Conservation (phyloP, 805 yeast species). For the Saturnispora halmiae region DNA sequence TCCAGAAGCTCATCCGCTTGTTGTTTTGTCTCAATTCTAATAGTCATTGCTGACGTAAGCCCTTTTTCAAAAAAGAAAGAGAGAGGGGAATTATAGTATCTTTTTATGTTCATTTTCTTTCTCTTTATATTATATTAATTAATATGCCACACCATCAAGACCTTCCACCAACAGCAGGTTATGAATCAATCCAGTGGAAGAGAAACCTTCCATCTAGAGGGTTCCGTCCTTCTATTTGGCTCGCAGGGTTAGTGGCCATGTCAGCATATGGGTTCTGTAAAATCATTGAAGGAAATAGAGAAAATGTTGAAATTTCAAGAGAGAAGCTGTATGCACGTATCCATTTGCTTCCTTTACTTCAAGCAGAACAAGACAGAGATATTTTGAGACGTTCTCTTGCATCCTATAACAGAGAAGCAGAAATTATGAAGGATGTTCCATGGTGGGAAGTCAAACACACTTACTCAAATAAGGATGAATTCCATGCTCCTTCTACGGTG, state of each 20-base stretch:
- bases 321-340: constrained; percentile 75
- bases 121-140: background rate
- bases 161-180: constrained; percentile 80
- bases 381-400: constrained; percentile 60
- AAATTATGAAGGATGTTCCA: constrained; percentile 51
- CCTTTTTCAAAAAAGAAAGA: background rate
- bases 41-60: constrained; percentile 30
- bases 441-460: constrained; percentile 50
- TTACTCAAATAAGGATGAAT: constrained; percentile 27
- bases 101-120: background rate
- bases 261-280: constrained; percentile 67
- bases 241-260: constrained; percentile 53
- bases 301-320: constrained; percentile 63
- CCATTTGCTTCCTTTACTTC: constrained; percentile 58
- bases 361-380: constrained; percentile 79
- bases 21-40: constrained; percentile 38
- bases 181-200: constrained; percentile 83
- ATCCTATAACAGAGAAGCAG: constrained; percentile 60
- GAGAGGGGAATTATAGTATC: background rate
- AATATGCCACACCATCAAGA: constrained; percentile 46
- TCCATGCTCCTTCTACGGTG: constrained; percentile 31
- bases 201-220: constrained; percentile 81
- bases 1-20: constrained; percentile 49
- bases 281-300: constrained; percentile 58
- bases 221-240: constrained; percentile 66